Base-by-base conservation (phyloP, 352 stramenopile species). In the Globisporangium nagaii region DNA sequence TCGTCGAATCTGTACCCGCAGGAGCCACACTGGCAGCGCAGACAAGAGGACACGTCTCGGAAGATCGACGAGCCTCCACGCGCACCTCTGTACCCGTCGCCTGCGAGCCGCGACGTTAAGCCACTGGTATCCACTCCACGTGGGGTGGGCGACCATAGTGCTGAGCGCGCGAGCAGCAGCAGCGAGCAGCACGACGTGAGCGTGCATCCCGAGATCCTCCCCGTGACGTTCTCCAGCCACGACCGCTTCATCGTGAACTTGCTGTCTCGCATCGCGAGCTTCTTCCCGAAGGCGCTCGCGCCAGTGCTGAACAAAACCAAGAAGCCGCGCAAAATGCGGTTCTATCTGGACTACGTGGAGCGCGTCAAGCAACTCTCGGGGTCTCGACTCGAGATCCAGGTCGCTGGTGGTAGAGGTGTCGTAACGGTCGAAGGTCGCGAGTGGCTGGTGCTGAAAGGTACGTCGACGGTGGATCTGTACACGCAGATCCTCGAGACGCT, bases 301-400 rank as follows among this genome's bases (percentile, higher is more conserved):
- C 72, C 80, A 9, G 61, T 91, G 4, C 58, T 63, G 11, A 86
- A 91, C 47, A 65, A 77, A 31, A 88, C 74, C 17, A 89, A 81
- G 51, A 89, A 87, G 31, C 63, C 75, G 13, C 70, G 80, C 3
- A 91, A 88, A 43, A 73, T 88, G 61, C 75, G 70, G 20, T 91
- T 77, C 45, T 91, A 88, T 40, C 51, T 89, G 0, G 75, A 87
- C 36, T 87, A 88, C 34, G 62, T 70, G 12, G 55, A 85, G 52
- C 67, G 76, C 5, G 77, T 82, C 20, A 60, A 83, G 42, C 49
- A 70, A 1, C 47, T 75, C 7, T 81, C 66, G 22, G 63, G 74
- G 22, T 36, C 42, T 2, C 58, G 70, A 13, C 58, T 84, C 10
- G 73, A 74, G 35, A 56, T 91, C 9, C 69, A 63, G 15, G 65